Evolutionary conservation across 2,329 filamentous ascomycete genomes (phyloP), one percentile per base, ranked within the genome.

Genomic region (Verticillium alfalfae): DNA sequence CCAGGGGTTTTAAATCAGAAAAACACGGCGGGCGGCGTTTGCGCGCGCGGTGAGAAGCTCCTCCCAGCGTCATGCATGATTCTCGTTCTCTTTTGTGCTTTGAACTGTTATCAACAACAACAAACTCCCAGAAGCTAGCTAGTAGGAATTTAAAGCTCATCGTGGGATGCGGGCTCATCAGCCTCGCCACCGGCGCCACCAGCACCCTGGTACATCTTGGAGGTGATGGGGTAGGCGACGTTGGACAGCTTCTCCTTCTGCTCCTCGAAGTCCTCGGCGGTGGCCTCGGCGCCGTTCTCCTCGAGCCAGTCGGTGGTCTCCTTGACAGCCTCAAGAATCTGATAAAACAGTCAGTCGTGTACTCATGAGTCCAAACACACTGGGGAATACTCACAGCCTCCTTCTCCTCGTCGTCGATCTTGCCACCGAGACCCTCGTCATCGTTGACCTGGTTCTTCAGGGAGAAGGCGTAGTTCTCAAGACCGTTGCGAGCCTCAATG

Each of bases 381-480:
- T 31, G 54, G 26, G 34, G 15, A 34, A 31, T 56, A 81, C 86
- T 86, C 82, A 89, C 88, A 71, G 92, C 88, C 81, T 98, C 93
- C 91, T 98, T 98, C 81, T 99, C 95, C 71, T 98, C 94, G 60
- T 97, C 94, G 66, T 95, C 92, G 72, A 99, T 95, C 91, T 98
- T 97, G 81, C 93, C 92, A 79, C 94, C 94, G 65, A 98, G 91
- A 77, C 94, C 95, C 67, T 97, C 93, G 70, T 96, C 91, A 67
- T 99, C 95, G 78, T 93, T 94, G 83, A 93, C 89, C 85, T 98
- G 95, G 90, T 97, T 98, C 91, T 98, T 98, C 71, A 99, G 84
- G 83, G 86, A 94, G 88, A 96, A 98, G 70, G 93, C 93, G 81
- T 98, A 99, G 88, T 98, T 98, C 88, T 99, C 95, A 65, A 99